Evolutionary conservation across 352 stramenopile genomes (phyloP).

Genomic region (Albugo candida): DNA sequence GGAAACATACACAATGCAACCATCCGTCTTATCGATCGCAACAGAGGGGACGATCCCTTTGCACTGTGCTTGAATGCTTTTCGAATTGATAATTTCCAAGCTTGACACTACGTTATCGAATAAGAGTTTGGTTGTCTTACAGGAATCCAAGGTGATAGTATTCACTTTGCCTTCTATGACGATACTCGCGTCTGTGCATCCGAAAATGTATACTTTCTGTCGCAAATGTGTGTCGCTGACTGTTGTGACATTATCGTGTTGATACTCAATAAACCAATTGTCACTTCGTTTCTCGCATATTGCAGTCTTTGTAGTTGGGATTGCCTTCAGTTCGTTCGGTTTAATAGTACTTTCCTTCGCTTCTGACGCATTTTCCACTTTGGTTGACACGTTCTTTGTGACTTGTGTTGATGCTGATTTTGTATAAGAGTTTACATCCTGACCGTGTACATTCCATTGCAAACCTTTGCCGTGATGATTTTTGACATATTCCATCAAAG

Average conservation of each 20-base stretch:
- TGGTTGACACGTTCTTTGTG: constrained; percentile 94
- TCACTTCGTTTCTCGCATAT: constrained; percentile 80
- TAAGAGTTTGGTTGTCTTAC: constrained; percentile 89
- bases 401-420: constrained; percentile 18
- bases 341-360: constrained; percentile 7
- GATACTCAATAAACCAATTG: constrained; percentile 96
- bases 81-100: constrained; percentile 96
- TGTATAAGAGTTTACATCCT: constrained; percentile 29
- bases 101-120: constrained; percentile 93
- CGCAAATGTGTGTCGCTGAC: constrained; percentile 85
- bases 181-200: constrained; percentile 87
- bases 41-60: constrained; percentile 87
- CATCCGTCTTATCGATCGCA: constrained; percentile 98
- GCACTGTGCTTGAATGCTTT: constrained; percentile 90
- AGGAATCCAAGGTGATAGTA: constrained; percentile 90
- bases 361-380: constrained; percentile 79
- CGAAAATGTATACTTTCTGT: constrained; percentile 93
- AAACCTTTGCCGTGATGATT: constrained; percentile 89
- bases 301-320: constrained; percentile 16
- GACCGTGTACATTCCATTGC: constrained; percentile 81
- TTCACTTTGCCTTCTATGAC: constrained; percentile 96
- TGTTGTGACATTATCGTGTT: constrained; percentile 56
- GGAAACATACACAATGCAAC: constrained; percentile 90
- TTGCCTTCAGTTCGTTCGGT: constrained; percentile 5
- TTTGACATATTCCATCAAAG: constrained; percentile 90